Percentiles rank a stretch among this genome's conserved stretches.
phyloP scores from a whole-genome alignment of 2,329 filamentous ascomycete genomes.

The Clarireedia paspali region DNA sequence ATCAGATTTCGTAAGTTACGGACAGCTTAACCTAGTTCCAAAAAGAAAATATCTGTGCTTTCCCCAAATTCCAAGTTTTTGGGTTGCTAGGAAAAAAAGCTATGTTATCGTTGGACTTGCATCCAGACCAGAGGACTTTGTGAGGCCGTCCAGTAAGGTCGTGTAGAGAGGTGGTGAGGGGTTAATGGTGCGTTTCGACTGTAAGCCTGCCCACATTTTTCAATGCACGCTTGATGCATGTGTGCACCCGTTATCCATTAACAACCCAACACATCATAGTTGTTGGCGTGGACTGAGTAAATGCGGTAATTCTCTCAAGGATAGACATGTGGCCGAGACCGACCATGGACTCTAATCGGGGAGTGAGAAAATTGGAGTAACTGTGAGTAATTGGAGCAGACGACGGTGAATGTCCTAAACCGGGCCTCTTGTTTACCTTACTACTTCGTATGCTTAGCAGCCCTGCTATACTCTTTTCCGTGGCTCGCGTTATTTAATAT shows the following conservation, averaged over 20 bases:
- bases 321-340: constrained; percentile 7
- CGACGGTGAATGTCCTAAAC: background rate
- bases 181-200: constrained; percentile 2
- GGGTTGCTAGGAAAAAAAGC: background rate
- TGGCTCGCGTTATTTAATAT: background rate
- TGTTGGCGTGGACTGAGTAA: constrained; percentile 8
- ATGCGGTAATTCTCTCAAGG: constrained; percentile 1
- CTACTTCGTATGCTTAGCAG: background rate
- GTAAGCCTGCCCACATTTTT: constrained; percentile 9
- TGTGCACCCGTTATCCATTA: constrained; percentile 10
- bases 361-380: background rate
- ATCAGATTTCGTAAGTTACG: background rate
- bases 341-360: constrained; percentile 1
- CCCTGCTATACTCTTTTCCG: background rate
- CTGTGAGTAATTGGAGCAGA: too few relatives aligned
- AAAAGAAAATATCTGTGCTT: background rate
- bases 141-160: constrained; percentile 2
- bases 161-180: constrained; percentile 1
- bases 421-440: background rate
- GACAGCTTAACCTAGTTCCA: background rate
- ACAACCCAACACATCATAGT: constrained; percentile 11
- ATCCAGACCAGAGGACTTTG: background rate
- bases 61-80: constrained; percentile 8
- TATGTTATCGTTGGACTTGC: constrained; percentile 2
- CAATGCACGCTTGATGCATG: constrained; percentile 9